Percentiles rank a stretch among this genome's conserved stretches.
phyloP scores from a whole-genome alignment of 2,329 filamentous ascomycete genomes.

The Trichothecium roseum region DNA sequence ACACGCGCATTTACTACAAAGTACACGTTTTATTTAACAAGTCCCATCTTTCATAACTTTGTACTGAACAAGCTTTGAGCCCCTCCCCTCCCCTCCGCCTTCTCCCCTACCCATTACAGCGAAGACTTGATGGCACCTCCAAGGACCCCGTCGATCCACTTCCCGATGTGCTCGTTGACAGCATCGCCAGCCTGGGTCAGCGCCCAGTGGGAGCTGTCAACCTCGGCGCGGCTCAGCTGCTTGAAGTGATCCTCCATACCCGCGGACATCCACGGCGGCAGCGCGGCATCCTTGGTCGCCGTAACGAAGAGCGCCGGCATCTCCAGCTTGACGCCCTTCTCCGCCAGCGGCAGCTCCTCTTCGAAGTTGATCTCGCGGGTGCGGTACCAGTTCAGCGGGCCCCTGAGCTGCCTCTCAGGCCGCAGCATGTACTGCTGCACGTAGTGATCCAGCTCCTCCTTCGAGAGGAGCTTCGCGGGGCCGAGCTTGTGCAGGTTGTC shows the following conservation, averaged over 20 bases:
- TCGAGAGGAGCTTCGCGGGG: slow-evolving; percentile 47
- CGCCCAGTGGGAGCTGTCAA: slow-evolving; percentile 72
- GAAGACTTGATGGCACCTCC: slow-evolving; percentile 2
- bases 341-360: slow-evolving; percentile 56
- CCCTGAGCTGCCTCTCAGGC: slow-evolving; percentile 50
- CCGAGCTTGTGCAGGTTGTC: slow-evolving; percentile 50
- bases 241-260: slow-evolving; percentile 62
- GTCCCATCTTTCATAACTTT: no score
- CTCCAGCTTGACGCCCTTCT: slow-evolving; percentile 43
- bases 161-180: slow-evolving; percentile 57
- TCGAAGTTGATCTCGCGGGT: slow-evolving; percentile 61
- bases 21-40: no score
- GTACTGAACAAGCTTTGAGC: no score
- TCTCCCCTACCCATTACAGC: background rate
- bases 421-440: slow-evolving; percentile 57
- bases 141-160: slow-evolving; percentile 47
- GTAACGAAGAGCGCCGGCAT: slow-evolving; percentile 66
- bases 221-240: slow-evolving; percentile 53
- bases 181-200: slow-evolving; percentile 61
- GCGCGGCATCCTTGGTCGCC: slow-evolving; percentile 58
- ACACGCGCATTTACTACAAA: no score
- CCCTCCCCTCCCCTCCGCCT: no score
- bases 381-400: slow-evolving; percentile 85
- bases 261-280: slow-evolving; percentile 60
- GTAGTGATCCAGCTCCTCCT: slow-evolving; percentile 70